phyloP scores from a whole-genome alignment of 192 early-diverging fungal species.

The Chytriomyces sp. region DNA sequence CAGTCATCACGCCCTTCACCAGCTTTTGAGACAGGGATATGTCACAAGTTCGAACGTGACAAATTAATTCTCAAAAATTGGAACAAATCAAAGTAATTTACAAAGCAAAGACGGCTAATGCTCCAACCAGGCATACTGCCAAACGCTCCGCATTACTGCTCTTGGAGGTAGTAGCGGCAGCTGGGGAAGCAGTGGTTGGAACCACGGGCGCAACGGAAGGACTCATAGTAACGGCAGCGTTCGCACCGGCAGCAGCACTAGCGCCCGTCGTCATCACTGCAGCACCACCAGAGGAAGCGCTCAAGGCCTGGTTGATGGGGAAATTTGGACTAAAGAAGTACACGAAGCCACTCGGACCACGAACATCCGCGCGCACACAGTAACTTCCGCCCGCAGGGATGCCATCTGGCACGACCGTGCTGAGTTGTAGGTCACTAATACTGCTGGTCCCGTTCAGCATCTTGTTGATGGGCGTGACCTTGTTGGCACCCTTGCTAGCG shows the following conservation, averaged over 20 bases:
- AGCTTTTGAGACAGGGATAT: no score
- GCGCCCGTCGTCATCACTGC: background rate
- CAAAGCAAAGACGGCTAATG: background rate
- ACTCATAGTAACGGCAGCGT: background rate
- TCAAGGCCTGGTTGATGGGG: constrained; percentile 7
- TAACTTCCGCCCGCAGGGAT: constrained; percentile 2
- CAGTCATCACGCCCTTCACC: no score
- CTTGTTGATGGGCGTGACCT: constrained; percentile 5
- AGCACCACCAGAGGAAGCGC: background rate
- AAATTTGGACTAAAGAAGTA: constrained; percentile 13
- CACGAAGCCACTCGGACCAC: background rate
- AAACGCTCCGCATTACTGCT: background rate
- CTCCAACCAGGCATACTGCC: background rate
- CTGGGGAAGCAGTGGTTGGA: background rate
- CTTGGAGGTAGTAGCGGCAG: background rate
- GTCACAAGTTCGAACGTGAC: no score
- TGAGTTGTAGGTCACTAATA: background rate
- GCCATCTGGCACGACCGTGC: background rate
- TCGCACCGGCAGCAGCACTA: background rate
- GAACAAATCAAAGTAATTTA: no score
- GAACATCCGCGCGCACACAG: background rate
- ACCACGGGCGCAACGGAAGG: background rate
- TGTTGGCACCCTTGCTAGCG: constrained; percentile 2
- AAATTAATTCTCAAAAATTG: no score
- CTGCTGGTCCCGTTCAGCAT: background rate